Conservation (phyloP, 306 rosid species). For the Mimosa pudica region DNA sequence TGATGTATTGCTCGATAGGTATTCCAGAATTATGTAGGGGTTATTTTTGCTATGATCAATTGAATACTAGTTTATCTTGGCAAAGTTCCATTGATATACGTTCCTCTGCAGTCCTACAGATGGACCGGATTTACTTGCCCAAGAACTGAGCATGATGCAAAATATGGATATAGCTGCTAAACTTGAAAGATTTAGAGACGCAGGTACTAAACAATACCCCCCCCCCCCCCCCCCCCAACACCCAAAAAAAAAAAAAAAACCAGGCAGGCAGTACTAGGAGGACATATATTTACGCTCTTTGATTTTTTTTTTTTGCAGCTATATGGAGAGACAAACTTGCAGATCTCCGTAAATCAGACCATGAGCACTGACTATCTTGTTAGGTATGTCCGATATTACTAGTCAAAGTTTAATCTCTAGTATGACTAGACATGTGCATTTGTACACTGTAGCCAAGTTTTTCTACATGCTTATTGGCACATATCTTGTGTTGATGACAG, state of each 20-base stretch:
- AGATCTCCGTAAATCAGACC: constrained; percentile 65
- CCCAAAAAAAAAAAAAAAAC: too few species aligned
- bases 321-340: constrained; percentile 78
- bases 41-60: constrained; percentile 17
- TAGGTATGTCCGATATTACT: constrained; percentile 39
- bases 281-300: constrained; percentile 1
- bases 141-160: constrained; percentile 79
- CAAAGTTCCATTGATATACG: constrained; percentile 9
- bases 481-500: constrained; percentile 38
- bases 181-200: constrained; percentile 85
- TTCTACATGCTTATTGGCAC: constrained; percentile 30
- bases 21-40: constrained; percentile 33
- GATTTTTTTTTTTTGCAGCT: constrained; percentile 56
- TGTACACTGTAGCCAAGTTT: constrained; percentile 11
- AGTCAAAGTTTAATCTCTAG: constrained; percentile 8
- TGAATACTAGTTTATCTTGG: neutral
- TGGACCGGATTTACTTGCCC: constrained; percentile 71
- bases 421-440: neutral
- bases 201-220: constrained; percentile 52
- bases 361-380: constrained; percentile 47
- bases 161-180: constrained; percentile 69
- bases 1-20: constrained; percentile 95
- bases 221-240: too few species aligned
- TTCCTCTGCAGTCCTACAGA: constrained; percentile 68
- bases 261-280: constrained; percentile 55